A percentile compares a stretch with the other conserved stretches of the same genome.
phyloP scores from a whole-genome alignment of 2,329 filamentous ascomycete species.

The Stylonectria norvegica region DNA sequence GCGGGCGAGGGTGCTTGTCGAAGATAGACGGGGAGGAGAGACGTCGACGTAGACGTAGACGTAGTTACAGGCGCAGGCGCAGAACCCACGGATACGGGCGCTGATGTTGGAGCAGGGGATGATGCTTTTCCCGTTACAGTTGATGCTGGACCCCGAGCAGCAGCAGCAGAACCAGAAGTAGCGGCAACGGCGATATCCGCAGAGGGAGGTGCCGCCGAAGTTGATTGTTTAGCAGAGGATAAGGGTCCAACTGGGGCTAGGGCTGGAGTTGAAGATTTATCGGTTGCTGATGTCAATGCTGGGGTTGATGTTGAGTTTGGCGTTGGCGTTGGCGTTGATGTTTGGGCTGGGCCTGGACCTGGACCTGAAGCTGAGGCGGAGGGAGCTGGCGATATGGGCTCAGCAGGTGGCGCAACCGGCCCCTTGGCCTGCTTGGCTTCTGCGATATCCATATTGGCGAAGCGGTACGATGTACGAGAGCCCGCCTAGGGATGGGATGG shows the following conservation, averaged over 20 bases:
- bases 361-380: conserved; percentile 22
- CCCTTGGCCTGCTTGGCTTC: conserved; percentile 23
- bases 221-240: not conserved
- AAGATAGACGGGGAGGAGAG: too few relatives aligned
- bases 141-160: conserved; percentile 9
- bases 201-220: not conserved
- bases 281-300: conserved; percentile 9
- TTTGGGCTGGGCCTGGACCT: conserved; percentile 14
- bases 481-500: too few relatives aligned
- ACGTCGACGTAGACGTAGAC: too few relatives aligned
- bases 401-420: conserved; percentile 24
- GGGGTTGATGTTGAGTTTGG: not conserved
- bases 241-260: not conserved
- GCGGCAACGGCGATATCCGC: not conserved
- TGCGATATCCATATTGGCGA: conserved; percentile 23
- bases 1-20: not conserved
- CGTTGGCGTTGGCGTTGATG: conserved; percentile 13
- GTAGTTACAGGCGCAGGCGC: too few relatives aligned
- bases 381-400: conserved; percentile 27
- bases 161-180: conserved; percentile 14
- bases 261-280: not conserved
- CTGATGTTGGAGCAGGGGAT: not conserved
- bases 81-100: too few relatives aligned
- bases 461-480: not conserved
- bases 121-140: conserved; percentile 13